phyloP scores from a whole-genome alignment of 768 basidiomycete genomes.

The Dioszegia crocea region DNA sequence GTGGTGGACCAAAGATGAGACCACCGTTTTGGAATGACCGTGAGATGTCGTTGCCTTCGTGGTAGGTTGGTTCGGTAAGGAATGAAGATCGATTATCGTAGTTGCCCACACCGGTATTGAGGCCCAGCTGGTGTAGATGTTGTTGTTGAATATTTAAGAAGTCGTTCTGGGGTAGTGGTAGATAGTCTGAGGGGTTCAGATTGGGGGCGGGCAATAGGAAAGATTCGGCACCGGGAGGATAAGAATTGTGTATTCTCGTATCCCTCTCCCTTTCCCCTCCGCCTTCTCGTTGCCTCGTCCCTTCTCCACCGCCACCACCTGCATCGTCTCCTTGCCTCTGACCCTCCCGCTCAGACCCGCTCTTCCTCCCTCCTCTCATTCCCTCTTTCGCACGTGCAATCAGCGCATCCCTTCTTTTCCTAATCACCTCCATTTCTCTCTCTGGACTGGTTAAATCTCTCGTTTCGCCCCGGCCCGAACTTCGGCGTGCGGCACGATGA shows the following conservation, averaged over 20 bases:
- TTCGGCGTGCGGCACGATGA: too few species aligned
- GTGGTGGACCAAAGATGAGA: too few species aligned
- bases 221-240: too few species aligned
- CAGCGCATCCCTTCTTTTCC: conserved; percentile 29
- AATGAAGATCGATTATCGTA: background rate
- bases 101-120: background rate
- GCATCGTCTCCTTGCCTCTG: background rate
- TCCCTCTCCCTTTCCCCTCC: background rate
- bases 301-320: background rate
- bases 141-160: background rate
- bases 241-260: too few species aligned
- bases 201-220: too few species aligned
- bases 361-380: background rate
- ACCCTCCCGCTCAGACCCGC: background rate
- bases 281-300: background rate
- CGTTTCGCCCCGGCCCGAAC: background rate
- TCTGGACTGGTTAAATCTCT: conserved; percentile 10
- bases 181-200: too few species aligned
- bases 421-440: conserved; percentile 38
- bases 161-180: background rate
- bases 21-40: too few species aligned
- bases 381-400: conserved; percentile 21
- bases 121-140: background rate
- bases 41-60: too few species aligned
- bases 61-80: too few species aligned